Percentiles rank a stretch among this genome's conserved stretches.
Conservation (phyloP, 371 early-diverging fungal genomes). For the Mucor ambiguus region DNA sequence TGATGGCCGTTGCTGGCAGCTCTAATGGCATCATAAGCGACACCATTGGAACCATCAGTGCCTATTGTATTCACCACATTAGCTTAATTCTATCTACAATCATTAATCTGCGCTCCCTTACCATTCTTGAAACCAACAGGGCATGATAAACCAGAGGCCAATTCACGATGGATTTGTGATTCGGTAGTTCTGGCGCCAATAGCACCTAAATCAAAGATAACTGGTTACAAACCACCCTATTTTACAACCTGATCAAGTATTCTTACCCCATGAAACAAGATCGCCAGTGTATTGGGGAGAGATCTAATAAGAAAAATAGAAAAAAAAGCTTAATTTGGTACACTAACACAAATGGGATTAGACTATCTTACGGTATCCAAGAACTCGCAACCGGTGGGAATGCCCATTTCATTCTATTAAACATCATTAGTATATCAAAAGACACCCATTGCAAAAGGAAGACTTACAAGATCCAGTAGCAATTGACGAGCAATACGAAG, state of each 20-base stretch:
- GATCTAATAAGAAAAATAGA: constrained; percentile 28
- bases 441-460: neutral
- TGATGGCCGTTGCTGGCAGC: constrained; percentile 87
- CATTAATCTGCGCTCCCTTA: neutral
- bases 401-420: constrained; percentile 69
- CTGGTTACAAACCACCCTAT: neutral
- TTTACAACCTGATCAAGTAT: neutral
- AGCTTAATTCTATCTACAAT: neutral
- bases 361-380: constrained; percentile 55
- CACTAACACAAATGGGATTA: neutral
- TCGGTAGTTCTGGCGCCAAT: constrained; percentile 96
- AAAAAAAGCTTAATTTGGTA: neutral
- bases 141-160: constrained; percentile 90
- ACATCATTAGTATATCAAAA: constrained; percentile 22
- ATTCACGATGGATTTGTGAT: constrained; percentile 87
- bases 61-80: constrained; percentile 13
- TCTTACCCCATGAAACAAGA: constrained; percentile 76
- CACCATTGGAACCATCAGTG: constrained; percentile 85
- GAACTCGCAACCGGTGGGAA: constrained; percentile 89
- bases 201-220: constrained; percentile 50
- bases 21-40: constrained; percentile 90
- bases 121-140: constrained; percentile 96
- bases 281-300: constrained; percentile 86
- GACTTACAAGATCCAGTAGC: constrained; percentile 55
- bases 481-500: constrained; percentile 85